Base-by-base conservation (phyloP, 306 rosid species). In the Ziziphus jujuba region DNA sequence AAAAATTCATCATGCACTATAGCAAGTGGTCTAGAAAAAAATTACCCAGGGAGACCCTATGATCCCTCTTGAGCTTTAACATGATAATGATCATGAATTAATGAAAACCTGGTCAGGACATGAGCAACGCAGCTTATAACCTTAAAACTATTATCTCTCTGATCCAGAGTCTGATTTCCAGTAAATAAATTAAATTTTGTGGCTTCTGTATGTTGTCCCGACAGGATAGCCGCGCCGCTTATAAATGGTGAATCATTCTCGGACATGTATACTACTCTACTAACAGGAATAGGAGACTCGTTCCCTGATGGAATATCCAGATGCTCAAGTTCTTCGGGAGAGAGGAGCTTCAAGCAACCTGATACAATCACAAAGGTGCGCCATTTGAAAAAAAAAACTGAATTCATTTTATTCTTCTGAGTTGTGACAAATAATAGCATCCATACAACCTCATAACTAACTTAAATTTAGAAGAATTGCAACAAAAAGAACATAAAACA, bases 281-380 rank as follows among this genome's bases (percentile, higher is more conserved):
- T 75, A 56, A 83, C 74, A 67, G 91, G 84, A 61, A 69, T 49
- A 58, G 58, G 62, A 38, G 81, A 80, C 33, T 67, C 80, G 72
- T 70, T 81, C 5, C 53, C 82, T 57, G 33, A 35, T 31, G 87
- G 90, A 67, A 90, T 69, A 69, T 84, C 95, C 68, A 90, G 62
- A 62, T 80, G 87, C 86, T 88, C 96, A 59, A 93, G 95, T 71
- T 88, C 90, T 78, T 93, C 89, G 28, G 75, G 89, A 44, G 96
- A 85, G 48, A 90, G 80, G 53, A 93, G 82, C 65, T 85, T 79
- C 87, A 93, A 85, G 72, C 99, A 93, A 87, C 92, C 99, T 93
- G 70, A 45, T 15, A 76, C 31, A 64, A 75, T 73, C 72, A 62
- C 24, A 78, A 70, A 67, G 38, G 17, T n/a, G 47, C 60, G 74